Percentiles rank a stretch among this genome's conserved stretches.
Conservation (phyloP, 495 filamentous ascomycete genomes). For the Pseudomonodictys pantanalensis region DNA sequence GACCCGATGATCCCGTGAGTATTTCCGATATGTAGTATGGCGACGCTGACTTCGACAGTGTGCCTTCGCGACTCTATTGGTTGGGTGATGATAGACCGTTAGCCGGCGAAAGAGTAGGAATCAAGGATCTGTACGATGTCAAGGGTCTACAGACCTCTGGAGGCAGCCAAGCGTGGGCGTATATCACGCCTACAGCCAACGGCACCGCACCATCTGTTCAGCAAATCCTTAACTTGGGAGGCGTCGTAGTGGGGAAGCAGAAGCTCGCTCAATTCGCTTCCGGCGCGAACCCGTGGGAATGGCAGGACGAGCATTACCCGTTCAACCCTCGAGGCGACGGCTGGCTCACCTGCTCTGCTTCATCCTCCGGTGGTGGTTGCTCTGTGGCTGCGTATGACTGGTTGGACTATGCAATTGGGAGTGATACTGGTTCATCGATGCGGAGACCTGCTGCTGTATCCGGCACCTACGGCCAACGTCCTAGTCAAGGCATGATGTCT, state of each 20-base stretch:
- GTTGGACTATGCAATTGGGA: constrained; percentile 35
- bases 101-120: constrained; percentile 31
- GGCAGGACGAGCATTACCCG: constrained; percentile 32
- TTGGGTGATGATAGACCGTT: constrained; percentile 29
- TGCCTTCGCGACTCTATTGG: constrained; percentile 34
- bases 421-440: constrained; percentile 36
- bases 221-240: constrained; percentile 32
- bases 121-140: constrained; percentile 36
- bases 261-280: constrained; percentile 37
- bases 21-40: neutral
- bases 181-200: constrained; percentile 21
- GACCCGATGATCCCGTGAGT: constrained; percentile 31
- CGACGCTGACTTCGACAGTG: neutral
- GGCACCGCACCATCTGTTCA: constrained; percentile 30
- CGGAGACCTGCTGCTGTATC: constrained; percentile 35
- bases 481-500: constrained; percentile 36
- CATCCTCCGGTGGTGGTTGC: constrained; percentile 31
- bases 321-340: constrained; percentile 34
- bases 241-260: constrained; percentile 34
- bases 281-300: constrained; percentile 33
- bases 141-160: constrained; percentile 34
- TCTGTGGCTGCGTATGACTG: constrained; percentile 33
- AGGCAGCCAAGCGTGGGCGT: constrained; percentile 30
- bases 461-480: constrained; percentile 35
- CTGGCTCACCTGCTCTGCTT: constrained; percentile 32